Percentiles rank a stretch among this genome's conserved stretches.
These are phyloP conservation scores for Inga leiocalycina DNA, from an alignment of 306 rosid genomes.

Conservation along the genomic window DNA sequence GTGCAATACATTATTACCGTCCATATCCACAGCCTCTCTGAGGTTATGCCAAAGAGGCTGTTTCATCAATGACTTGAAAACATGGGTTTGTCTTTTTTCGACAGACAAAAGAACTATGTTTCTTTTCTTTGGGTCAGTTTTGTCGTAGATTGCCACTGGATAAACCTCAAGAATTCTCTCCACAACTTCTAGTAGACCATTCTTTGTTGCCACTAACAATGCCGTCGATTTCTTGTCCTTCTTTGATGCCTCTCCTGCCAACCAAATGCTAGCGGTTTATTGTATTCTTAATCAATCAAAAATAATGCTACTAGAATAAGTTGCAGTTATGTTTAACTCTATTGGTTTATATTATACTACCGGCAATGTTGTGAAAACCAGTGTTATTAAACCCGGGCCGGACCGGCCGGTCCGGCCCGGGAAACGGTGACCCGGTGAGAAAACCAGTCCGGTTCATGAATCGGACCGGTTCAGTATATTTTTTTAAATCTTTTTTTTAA, in stretches of 20 bases:
- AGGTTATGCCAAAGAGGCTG: background rate
- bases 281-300: background rate
- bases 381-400: too few species aligned
- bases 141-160: background rate
- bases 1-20: constrained; percentile 20
- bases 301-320: too few species aligned
- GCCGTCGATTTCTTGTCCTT: background rate
- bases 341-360: too few species aligned
- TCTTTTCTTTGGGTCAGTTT: background rate
- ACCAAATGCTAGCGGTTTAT: background rate
- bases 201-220: background rate
- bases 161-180: background rate
- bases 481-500: too few species aligned
- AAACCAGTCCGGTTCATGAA: too few species aligned
- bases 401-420: too few species aligned
- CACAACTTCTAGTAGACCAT: background rate
- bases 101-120: constrained; percentile 8
- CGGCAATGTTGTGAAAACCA: too few species aligned
- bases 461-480: too few species aligned
- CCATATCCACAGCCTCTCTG: background rate
- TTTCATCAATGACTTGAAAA: background rate
- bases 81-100: background rate
- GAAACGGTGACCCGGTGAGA: too few species aligned
- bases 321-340: too few species aligned
- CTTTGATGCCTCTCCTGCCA: background rate